These are phyloP conservation scores for Brassica balearica DNA, from an alignment of 441 rosid species.

Conservation along the genomic window DNA sequence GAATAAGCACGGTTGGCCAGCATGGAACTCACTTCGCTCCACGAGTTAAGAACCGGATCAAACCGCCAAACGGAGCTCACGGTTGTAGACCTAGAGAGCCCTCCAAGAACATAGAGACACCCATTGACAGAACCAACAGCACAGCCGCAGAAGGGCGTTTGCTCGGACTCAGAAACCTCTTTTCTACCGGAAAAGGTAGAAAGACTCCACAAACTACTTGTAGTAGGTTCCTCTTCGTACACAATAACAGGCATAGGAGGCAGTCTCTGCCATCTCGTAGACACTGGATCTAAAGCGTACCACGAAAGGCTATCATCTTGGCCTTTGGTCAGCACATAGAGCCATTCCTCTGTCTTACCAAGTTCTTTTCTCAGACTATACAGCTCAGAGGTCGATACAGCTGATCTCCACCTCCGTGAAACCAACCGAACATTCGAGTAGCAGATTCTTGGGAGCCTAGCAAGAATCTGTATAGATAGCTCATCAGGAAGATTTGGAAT, in stretches of 20 bases:
- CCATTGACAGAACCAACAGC: constrained; percentile 72
- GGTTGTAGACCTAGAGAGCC: constrained; percentile 70
- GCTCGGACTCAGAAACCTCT: constrained; percentile 46
- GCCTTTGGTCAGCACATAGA: constrained; percentile 74
- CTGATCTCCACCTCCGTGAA: constrained; percentile 72
- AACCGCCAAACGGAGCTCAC: constrained; percentile 71
- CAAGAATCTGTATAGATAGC: constrained; percentile 65
- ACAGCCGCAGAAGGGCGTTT: constrained; percentile 76
- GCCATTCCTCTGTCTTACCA: constrained; percentile 79
- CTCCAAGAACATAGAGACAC: constrained; percentile 82
- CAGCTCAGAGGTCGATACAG: constrained; percentile 61
- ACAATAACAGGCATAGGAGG: constrained; percentile 70
- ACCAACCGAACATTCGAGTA: constrained; percentile 65
- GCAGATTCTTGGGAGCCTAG: constrained; percentile 61
- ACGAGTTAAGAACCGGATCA: constrained; percentile 66
- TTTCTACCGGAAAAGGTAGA: too few relatives aligned
- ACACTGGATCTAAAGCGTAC: constrained; percentile 83
- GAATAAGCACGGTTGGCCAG: constrained; percentile 76
- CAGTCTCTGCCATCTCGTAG: constrained; percentile 77
- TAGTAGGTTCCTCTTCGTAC: constrained; percentile 50
- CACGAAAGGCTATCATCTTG: constrained; percentile 70
- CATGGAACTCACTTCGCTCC: constrained; percentile 82
- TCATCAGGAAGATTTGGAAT: constrained; percentile 78
- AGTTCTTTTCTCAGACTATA: constrained; percentile 72
- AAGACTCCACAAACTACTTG: constrained; percentile 51